These are phyloP conservation scores for Trametes polyzona DNA, from an alignment of 1,284 basidiomycete genomes.

Conservation along the genomic window DNA sequence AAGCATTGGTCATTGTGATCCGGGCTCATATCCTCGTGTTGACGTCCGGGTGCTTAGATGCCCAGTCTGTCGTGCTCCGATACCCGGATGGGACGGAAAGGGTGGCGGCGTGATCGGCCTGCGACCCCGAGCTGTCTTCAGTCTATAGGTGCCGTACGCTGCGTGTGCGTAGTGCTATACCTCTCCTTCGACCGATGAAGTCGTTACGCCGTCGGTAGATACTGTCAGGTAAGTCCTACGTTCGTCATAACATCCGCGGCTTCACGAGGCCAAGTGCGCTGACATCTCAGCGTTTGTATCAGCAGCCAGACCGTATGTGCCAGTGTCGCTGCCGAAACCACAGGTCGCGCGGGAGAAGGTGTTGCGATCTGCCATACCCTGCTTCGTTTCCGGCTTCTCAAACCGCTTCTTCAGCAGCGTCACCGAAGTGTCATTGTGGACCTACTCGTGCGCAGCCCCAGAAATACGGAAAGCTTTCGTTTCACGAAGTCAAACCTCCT, in stretches of 20 bases:
- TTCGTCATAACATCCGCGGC: no score
- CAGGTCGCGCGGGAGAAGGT: constrained; percentile 24
- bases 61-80: constrained; percentile 44
- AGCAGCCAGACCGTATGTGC: no score
- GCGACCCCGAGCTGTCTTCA: constrained; percentile 38
- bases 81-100: constrained; percentile 46
- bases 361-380: constrained; percentile 5
- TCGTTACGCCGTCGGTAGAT: no score
- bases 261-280: no score
- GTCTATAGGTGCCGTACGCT: constrained; percentile 3
- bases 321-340: no score
- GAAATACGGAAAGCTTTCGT: no score
- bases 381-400: not conserved
- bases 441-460: not conserved
- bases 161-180: no score
- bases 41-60: constrained; percentile 32
- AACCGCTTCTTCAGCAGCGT: not conserved
- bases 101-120: constrained; percentile 46
- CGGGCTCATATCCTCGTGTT: no score
- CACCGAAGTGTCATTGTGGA: not conserved
- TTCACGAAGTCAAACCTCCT: no score
- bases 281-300: no score
- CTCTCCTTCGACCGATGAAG: no score
- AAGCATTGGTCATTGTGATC: constrained; percentile 9
- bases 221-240: no score